A percentile compares a stretch with the other conserved stretches of the same genome.
Conservation (phyloP, 1,139 yeast genomes). For the Sugiyamaella paludigena region DNA sequence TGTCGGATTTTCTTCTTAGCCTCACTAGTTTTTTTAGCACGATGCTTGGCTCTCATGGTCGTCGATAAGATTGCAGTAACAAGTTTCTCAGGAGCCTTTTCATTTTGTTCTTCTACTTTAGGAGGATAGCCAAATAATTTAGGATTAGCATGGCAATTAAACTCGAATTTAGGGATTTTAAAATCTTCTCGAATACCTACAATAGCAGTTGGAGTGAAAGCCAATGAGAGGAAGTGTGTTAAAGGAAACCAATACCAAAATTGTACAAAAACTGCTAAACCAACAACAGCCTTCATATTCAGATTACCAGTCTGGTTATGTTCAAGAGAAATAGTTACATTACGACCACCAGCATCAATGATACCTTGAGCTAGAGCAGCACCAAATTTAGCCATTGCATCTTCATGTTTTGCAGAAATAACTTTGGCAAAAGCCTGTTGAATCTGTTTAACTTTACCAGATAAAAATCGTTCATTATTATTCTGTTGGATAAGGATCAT, state of each 20-base stretch:
- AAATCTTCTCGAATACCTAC: slow-evolving; percentile 85
- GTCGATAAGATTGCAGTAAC: slow-evolving; percentile 94
- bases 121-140: slow-evolving; percentile 89
- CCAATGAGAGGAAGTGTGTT: slow-evolving; percentile 86
- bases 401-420: slow-evolving; percentile 85
- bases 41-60: slow-evolving; percentile 86
- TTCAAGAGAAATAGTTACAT: slow-evolving; percentile 90
- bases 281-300: slow-evolving; percentile 88
- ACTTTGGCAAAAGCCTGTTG: slow-evolving; percentile 74
- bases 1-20: slow-evolving; percentile 52
- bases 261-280: slow-evolving; percentile 84
- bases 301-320: slow-evolving; percentile 88
- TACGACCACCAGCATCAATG: slow-evolving; percentile 98
- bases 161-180: slow-evolving; percentile 78
- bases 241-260: slow-evolving; percentile 99
- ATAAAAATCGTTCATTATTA: slow-evolving; percentile 53
- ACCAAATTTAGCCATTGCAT: slow-evolving; percentile 95
- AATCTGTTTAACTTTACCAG: slow-evolving; percentile 75
- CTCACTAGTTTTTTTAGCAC: slow-evolving; percentile 66
- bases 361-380: slow-evolving; percentile 97
- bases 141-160: slow-evolving; percentile 78
- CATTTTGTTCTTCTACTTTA: slow-evolving; percentile 73
- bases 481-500: slow-evolving; percentile 94
- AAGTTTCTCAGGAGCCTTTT: slow-evolving; percentile 83
- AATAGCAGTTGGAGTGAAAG: slow-evolving; percentile 89